phyloP scores from a whole-genome alignment of 2,329 filamentous ascomycete species.

The Calonectria leucothoes region DNA sequence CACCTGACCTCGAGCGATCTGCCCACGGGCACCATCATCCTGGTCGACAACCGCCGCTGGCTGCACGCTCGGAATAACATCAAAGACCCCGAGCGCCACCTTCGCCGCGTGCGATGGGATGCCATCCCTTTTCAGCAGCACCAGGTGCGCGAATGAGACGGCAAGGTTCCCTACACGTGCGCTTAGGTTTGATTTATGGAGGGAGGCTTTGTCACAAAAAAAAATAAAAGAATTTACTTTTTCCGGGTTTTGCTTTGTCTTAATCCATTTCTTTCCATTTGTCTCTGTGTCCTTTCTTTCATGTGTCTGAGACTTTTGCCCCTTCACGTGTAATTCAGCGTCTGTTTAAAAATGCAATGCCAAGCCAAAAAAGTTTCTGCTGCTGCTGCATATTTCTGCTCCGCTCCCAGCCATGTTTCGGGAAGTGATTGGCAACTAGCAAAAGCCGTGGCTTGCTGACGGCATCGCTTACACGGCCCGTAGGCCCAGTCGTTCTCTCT shows the following conservation, averaged over 20 bases:
- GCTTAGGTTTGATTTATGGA: too few species aligned
- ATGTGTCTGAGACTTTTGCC: not conserved
- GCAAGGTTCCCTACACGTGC: not conserved
- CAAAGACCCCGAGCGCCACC: conserved; percentile 47
- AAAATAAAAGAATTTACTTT: too few species aligned
- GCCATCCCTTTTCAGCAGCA: conserved; percentile 38
- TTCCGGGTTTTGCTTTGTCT: not conserved
- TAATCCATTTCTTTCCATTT: not conserved
- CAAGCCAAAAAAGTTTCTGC: too few species aligned
- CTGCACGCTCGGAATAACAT: conserved; percentile 48
- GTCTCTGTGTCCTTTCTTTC: not conserved
- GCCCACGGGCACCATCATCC: conserved; percentile 42
- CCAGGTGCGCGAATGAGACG: not conserved
- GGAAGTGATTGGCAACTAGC: not conserved
- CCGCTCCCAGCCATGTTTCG: not conserved
- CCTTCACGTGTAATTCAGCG: not conserved
- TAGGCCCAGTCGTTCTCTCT: not conserved
- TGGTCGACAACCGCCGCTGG: conserved; percentile 51
- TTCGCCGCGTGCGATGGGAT: conserved; percentile 51
- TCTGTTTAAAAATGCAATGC: not conserved
- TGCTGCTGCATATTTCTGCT: too few species aligned
- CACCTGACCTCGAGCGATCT: conserved; percentile 43
- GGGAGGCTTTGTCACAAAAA: not conserved
- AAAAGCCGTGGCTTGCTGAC: not conserved
- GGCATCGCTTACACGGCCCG: not conserved